Evolutionary conservation across 495 filamentous ascomycete species (phyloP), one percentile per base, ranked within the genome.

Genomic region (Podospora tetraspora): DNA sequence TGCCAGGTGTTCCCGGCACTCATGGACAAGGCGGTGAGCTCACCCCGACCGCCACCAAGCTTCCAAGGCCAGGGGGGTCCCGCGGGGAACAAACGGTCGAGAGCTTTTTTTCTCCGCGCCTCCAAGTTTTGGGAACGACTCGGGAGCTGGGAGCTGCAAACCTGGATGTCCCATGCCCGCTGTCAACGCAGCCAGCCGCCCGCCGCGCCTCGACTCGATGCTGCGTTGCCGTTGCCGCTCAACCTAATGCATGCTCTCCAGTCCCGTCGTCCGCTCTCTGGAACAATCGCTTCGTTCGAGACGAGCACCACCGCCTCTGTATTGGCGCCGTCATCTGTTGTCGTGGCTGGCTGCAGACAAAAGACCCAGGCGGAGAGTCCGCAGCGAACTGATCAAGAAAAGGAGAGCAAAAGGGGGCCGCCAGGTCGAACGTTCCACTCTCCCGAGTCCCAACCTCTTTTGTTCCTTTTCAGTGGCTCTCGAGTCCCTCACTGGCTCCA

Each of bases 171-270:
- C 30, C 29, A 30, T 56, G 65, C 21, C 58, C 25, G 65, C 65
- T 37, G 57, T 59, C 57, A 61, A 61, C 58, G 65, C 65, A 60
- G 16, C 34, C 65, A 66, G 57, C 65, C 65, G 65, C 57, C 34
- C 21, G 24, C 34, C 23, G 65, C 57, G 32, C 34, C 57, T 27
- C 58, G 23, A 29, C 59, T 60, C 59, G 21, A 29, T 60, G 59
- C 24, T 60, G 22, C 59, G 59, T 60, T 27, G 58, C 58, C 34
- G 27, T n/a, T 60, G 59, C 59, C 34, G 34, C 34, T 27, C 27
- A 27, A n/a, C n/a, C n/a, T n/a, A n/a, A 59, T 60, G 13, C 59
- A 8, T 52, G 43, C 43, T n/a, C 6, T 60, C 23, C 27, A 24
- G 59, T 25, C 34, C 34, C 27, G 25, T 66, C 13, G 30, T 43